phyloP scores from a whole-genome alignment of 257 asterid genomes.

The Orobanche coerulescens region DNA sequence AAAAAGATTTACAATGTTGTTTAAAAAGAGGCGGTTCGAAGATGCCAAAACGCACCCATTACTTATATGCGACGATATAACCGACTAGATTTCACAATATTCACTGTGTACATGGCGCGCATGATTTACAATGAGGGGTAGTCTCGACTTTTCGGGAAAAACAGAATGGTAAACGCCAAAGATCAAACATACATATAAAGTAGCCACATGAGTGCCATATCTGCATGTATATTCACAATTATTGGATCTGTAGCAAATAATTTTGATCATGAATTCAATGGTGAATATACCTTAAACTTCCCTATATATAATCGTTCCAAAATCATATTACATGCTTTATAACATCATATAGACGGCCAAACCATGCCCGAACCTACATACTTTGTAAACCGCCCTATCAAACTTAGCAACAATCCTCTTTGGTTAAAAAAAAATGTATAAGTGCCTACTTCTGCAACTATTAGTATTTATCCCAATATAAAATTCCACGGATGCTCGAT shows the following conservation, averaged over 20 bases:
- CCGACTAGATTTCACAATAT: background rate
- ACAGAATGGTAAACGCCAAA: no score
- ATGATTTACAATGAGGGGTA: no score
- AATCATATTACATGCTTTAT: conserved; percentile 8
- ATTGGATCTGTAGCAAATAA: no score
- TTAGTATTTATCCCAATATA: conserved; percentile 8
- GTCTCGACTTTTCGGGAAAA: no score
- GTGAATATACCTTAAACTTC: no score
- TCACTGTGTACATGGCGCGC: background rate
- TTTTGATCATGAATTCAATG: no score
- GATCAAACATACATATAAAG: no score
- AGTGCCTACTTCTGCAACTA: conserved; percentile 15
- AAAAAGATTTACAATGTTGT: no score
- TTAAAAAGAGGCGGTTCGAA: no score
- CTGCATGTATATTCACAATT: no score
- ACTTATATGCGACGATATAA: background rate
- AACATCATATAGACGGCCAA: background rate
- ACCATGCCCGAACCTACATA: background rate
- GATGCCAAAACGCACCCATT: background rate
- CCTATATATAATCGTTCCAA: no score
- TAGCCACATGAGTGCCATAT: no score
- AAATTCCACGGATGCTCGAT: conserved; percentile 4
- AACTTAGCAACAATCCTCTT: background rate
- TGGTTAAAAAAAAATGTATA: conserved; percentile 19
- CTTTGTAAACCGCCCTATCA: background rate